Base-by-base conservation (phyloP, 129 eudicot genomes). In the Gnaphalium uliginosum region DNA sequence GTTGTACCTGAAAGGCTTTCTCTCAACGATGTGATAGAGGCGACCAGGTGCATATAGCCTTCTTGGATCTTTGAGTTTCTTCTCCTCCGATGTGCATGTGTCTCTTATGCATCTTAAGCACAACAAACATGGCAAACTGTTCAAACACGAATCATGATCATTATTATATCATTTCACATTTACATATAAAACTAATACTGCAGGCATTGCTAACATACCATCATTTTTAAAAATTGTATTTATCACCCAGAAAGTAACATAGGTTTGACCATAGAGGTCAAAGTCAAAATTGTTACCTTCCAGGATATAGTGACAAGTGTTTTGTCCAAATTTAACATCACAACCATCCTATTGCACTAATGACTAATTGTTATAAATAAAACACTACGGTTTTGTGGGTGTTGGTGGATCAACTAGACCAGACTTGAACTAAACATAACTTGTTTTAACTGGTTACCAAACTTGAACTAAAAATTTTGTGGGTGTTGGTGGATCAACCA, bases 31-130 rank as follows among this genome's bases (percentile, higher is more conserved):
- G 84, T 92, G 97, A 76, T 92, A 92, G 62, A 92, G 89, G 24
- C 96, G 97, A 56, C 96, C 97, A 0, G 97, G 97, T 63, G 92
- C 96, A 85, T 92, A 92, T 53, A 92, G 78, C 83, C 97, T 87
- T 78, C 97, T 83, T 39, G 96, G 96, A 83, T 92, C 97, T 80
- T 82, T 92, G 70, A 89, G 81, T 88, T 85, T 85, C 83, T 71
- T 83, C 74, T 87, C 92, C 76, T 89, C 97, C 22, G 97, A 53
- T 54, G 88, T 80, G 84, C 85, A 92, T 54, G 97, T 92, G 74
- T 92, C 97, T 69, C 89, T 82, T 91, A 92, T 77, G 89, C 97
- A 92, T 75, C 96, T 83, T 48, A 87, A 79, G 87, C 96, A 89
- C 57, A 92, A 73, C 46, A 92, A 25, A 88, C 97, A 92, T 51